phyloP scores from a whole-genome alignment of 192 early-diverging fungal genomes.

The Kappamyces sp. region DNA sequence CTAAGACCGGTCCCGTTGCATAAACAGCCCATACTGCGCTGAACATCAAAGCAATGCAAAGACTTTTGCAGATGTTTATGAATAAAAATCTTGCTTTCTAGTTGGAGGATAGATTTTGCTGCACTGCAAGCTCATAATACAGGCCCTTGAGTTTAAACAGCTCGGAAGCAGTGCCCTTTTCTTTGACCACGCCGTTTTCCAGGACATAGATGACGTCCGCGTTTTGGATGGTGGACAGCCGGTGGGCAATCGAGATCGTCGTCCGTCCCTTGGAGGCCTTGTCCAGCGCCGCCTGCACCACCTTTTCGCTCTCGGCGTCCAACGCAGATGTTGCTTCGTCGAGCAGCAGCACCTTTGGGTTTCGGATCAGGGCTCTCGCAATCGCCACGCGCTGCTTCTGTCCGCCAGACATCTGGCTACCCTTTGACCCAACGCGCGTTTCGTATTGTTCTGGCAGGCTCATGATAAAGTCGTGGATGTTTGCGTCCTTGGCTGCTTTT shows the following conservation, averaged over 20 bases:
- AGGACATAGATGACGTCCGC: constrained; percentile 58
- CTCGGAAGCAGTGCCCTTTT: constrained; percentile 58
- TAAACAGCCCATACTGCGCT: no score
- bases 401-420: constrained; percentile 68
- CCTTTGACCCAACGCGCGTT: constrained; percentile 41
- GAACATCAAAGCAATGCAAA: no score
- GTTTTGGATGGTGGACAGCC: constrained; percentile 62
- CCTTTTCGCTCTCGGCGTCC: constrained; percentile 55
- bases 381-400: constrained; percentile 88
- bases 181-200: constrained; percentile 32
- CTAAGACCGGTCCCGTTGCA: no score
- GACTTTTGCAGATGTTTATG: no score
- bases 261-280: constrained; percentile 52
- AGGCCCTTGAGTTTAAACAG: constrained; percentile 34
- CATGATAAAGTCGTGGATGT: constrained; percentile 76
- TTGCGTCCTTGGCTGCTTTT: constrained; percentile 48
- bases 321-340: constrained; percentile 84
- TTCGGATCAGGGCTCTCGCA: constrained; percentile 52
- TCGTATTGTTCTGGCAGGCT: constrained; percentile 44
- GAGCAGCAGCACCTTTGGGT: constrained; percentile 59
- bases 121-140: constrained; percentile 46
- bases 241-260: constrained; percentile 65
- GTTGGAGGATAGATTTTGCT: constrained; percentile 34
- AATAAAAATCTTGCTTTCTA: not conserved
- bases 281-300: constrained; percentile 61